Evolutionary conservation across 208 protist genomes (phyloP).

Genomic region (Leishmania turanica): DNA sequence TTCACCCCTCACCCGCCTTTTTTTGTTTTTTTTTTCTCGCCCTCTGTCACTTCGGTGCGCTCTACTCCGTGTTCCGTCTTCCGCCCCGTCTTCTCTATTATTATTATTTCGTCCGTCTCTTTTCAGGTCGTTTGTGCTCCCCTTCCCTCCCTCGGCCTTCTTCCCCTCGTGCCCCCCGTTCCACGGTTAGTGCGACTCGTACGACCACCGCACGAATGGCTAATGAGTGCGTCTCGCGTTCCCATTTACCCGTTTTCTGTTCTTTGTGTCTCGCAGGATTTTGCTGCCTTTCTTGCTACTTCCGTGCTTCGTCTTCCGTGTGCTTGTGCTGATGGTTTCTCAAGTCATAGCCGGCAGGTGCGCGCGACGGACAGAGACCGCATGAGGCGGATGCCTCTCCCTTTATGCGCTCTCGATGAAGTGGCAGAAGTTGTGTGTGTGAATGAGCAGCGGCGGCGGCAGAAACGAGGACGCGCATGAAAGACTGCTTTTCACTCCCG

Average conservation of each 20-base stretch:
- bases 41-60: background rate
- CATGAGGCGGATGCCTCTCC: background rate
- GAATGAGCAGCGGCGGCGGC: background rate
- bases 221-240: background rate
- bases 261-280: background rate
- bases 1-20: background rate
- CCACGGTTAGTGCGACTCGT: background rate
- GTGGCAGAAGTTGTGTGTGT: background rate
- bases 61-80: background rate
- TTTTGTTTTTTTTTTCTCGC: background rate
- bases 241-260: background rate
- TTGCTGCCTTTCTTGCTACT: background rate
- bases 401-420: background rate
- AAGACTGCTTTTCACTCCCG: background rate
- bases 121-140: background rate
- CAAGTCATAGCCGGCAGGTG: background rate
- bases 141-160: background rate
- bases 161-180: background rate
- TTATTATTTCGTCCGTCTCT: background rate
- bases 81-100: background rate
- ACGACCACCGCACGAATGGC: background rate
- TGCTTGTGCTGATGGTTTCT: background rate
- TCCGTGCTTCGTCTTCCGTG: background rate
- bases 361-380: background rate
- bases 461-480: background rate